phyloP scores from a whole-genome alignment of 441 rosid species.

The Monsonia emarginata region DNA sequence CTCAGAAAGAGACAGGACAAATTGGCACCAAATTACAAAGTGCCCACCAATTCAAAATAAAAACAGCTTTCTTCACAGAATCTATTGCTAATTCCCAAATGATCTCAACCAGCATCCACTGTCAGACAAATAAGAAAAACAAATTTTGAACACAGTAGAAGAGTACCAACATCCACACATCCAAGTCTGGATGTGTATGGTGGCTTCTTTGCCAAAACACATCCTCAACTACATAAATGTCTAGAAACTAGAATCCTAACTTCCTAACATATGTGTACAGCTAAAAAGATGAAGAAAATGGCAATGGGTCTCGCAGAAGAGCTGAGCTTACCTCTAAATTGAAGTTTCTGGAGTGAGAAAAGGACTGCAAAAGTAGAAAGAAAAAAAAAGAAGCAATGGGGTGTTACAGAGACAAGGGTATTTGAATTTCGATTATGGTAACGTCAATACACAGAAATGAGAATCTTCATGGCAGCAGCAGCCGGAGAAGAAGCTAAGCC shows the following conservation, averaged over 20 bases:
- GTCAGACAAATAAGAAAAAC: not conserved
- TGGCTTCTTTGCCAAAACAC: not conserved
- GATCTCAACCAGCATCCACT: not conserved
- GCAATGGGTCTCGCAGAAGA: not conserved
- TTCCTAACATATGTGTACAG: not conserved
- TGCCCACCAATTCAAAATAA: not conserved
- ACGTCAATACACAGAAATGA: too few species aligned
- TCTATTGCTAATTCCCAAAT: not conserved
- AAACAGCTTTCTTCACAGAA: not conserved
- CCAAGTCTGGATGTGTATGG: not conserved
- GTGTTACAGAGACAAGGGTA: too few species aligned
- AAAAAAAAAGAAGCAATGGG: slow-evolving; percentile 14
- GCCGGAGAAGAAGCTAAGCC: too few species aligned
- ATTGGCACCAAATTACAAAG: slow-evolving; percentile 6
- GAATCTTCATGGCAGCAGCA: too few species aligned
- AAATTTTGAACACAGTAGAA: not conserved
- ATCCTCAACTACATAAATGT: not conserved
- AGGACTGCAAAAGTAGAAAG: too few species aligned
- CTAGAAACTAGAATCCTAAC: not conserved
- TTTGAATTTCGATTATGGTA: too few species aligned
- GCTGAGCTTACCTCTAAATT: too few species aligned
- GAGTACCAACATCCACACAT: not conserved
- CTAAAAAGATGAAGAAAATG: not conserved
- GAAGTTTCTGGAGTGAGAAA: too few species aligned
- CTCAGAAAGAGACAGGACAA: too few species aligned